These are phyloP conservation scores for Rhizopogon vesiculosus DNA, from an alignment of 768 basidiomycete genomes.

Conservation along the genomic window DNA sequence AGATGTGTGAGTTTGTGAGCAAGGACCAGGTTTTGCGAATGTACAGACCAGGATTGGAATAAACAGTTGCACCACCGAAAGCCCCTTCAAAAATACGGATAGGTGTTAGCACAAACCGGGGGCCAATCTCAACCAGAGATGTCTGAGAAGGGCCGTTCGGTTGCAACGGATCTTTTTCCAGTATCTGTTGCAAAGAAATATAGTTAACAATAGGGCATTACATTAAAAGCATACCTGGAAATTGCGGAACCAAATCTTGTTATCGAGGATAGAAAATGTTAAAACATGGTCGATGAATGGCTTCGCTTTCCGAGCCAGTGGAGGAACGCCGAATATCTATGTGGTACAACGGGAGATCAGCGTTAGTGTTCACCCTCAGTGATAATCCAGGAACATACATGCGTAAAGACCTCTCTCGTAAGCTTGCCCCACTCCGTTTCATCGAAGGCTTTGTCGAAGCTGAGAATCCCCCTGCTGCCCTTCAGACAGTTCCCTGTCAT, in stretches of 20 bases:
- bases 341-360: neutral
- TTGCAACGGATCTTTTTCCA: slow-evolving; percentile 90
- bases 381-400: slow-evolving; percentile 47
- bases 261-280: slow-evolving; percentile 92
- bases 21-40: neutral
- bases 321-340: slow-evolving; percentile 94
- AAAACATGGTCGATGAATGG: slow-evolving; percentile 98
- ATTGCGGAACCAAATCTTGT: slow-evolving; percentile 99
- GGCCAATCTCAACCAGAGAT: slow-evolving; percentile 94
- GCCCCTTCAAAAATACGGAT: slow-evolving; percentile 98
- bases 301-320: slow-evolving; percentile 85
- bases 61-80: slow-evolving; percentile 92
- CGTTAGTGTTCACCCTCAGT: neutral
- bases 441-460: slow-evolving; percentile 90
- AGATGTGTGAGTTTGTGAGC: slow-evolving; percentile 1
- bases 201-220: neutral
- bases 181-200: slow-evolving; percentile 49
- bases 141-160: slow-evolving; percentile 82
- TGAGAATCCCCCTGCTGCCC: slow-evolving; percentile 87
- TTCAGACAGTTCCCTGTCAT: slow-evolving; percentile 99
- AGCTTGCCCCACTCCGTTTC: slow-evolving; percentile 81
- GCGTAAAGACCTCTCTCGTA: slow-evolving; percentile 91
- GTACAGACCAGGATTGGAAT: slow-evolving; percentile 83
- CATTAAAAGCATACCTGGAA: slow-evolving; percentile 67
- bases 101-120: slow-evolving; percentile 94